Evolutionary conservation across 345 rosid species (phyloP), one percentile per base, ranked within the genome.

Genomic region (Diplotaxis tenuifolia): DNA sequence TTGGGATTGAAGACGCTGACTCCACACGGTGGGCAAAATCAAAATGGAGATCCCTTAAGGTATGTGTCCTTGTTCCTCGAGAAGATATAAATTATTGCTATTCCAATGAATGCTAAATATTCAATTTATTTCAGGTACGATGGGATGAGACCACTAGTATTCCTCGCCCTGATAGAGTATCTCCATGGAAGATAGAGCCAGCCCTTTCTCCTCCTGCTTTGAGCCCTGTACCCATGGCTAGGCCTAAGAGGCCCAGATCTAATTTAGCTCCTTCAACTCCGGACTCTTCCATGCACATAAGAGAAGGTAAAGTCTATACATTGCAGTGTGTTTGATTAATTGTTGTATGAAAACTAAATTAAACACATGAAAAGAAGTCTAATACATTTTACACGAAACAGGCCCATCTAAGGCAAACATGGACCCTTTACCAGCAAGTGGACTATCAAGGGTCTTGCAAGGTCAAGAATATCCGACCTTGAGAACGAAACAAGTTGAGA

Each of bases 141-240:
- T 92, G 97, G 97, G 97, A 92, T 75, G 96, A 88, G 77, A 86
- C 83, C 69, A 83, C 92, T 42, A 66, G 79, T 40, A 81, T 92
- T 56, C 83, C 86, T 55, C 88, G 91, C 49, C 97, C 94, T n/a
- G 94, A 88, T 10, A 82, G 92, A 79, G 97, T 92, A 55, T 92
- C 97, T 28, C 94, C 94, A 4, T 89, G 96, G 97, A 87, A 88
- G 74, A 78, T 92, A 73, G 96, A 92, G 72, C 94, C 96, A 76
- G 88, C 92, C 40, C 38, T 88, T 75, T 82, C 97, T 73, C 94
- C 94, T 66, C 85, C 89, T 71, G 87, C 93, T 10, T 73, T 88
- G 40, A 86, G 79, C 76, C 86, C 87, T 22, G 84, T 85, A 73
- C 87, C 91, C 10, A 67, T 82, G 75, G 74, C 89, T 16, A 81